A percentile compares a stretch with the other conserved stretches of the same genome.
Conservation (phyloP, 257 asterid genomes). For the Przewalskia tangutica region DNA sequence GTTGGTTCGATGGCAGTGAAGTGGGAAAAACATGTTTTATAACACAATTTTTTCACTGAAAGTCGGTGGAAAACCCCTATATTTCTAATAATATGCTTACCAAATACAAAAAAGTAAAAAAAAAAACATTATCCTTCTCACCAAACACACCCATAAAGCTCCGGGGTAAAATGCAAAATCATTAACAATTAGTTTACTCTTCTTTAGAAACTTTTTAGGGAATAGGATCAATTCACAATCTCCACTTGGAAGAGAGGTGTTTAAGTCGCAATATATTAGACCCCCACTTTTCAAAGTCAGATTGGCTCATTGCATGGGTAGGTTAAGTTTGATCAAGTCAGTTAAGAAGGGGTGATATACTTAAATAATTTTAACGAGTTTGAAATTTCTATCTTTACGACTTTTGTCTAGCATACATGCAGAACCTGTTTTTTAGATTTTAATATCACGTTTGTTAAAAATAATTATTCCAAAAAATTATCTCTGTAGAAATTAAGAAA, state of each 20-base stretch:
- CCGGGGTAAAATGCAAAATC: background rate
- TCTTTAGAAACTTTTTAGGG: background rate
- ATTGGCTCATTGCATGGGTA: background rate
- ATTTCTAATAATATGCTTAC: too few relatives aligned
- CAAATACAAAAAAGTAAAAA: too few relatives aligned
- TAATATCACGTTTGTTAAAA: too few relatives aligned
- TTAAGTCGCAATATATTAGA: background rate
- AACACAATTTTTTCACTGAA: too few relatives aligned
- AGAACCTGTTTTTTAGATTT: too few relatives aligned
- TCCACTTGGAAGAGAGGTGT: background rate
- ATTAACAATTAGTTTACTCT: background rate
- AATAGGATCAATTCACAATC: background rate
- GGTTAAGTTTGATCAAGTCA: background rate
- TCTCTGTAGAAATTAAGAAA: too few relatives aligned
- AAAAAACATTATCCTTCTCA: too few relatives aligned
- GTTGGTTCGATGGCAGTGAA: too few relatives aligned
- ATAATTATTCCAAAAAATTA: too few relatives aligned
- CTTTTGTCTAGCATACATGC: background rate
- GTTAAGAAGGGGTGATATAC: background rate
- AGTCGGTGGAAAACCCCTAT: too few relatives aligned
- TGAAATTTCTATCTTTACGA: background rate
- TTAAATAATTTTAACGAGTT: background rate
- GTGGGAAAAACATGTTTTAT: too few relatives aligned
- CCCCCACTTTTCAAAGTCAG: slow-evolving; percentile 1
- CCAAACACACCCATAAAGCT: too few relatives aligned